Percentiles rank a stretch among this genome's conserved stretches.
Conservation (phyloP, 345 rosid species). For the Syzygium oleosum region DNA sequence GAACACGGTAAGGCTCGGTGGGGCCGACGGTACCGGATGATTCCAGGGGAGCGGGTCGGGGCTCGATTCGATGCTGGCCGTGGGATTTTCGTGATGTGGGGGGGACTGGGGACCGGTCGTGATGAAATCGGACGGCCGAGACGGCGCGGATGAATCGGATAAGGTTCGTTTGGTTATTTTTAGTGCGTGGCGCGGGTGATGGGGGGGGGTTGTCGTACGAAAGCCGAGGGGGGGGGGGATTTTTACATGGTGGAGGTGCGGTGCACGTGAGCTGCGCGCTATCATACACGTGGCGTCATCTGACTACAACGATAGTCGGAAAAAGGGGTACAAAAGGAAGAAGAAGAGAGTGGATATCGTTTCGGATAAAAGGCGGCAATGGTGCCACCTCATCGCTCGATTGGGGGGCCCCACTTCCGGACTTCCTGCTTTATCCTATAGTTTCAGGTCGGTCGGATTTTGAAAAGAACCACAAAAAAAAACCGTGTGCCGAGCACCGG, state of each 20-base stretch:
- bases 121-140: neutral
- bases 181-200: neutral
- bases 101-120: neutral
- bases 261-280: neutral
- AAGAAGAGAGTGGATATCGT: neutral
- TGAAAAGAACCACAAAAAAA: no score
- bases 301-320: no score
- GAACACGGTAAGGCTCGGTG: neutral
- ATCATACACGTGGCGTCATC: slow-evolving; percentile 4
- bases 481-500: no score
- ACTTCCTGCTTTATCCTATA: neutral
- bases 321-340: neutral
- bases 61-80: neutral
- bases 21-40: neutral
- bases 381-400: neutral
- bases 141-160: neutral
- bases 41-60: neutral
- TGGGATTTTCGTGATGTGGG: neutral
- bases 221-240: no score
- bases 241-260: neutral
- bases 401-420: neutral
- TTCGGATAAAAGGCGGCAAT: neutral
- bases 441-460: no score
- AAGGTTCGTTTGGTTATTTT: neutral
- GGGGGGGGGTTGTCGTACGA: neutral